Conservation (phyloP, 129 eudicot species). For the Helianthus annuus region HanXRQr2.0-SUNRISE NC_035441.2:171379847-171380346, state of each 20-base stretch:
- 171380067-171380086: neutral
- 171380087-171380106: slow-evolving; percentile 51
- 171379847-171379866: slow-evolving; percentile 3
- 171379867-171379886: neutral
- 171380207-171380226: slow-evolving; percentile 44
- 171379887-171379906: slow-evolving; percentile 11
- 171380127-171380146: slow-evolving; percentile 69
- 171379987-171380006: slow-evolving; percentile 54
- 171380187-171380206: slow-evolving; percentile 73
- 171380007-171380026: slow-evolving; percentile 65
- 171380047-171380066: neutral
- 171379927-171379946: slow-evolving; percentile 81
- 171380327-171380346: slow-evolving; percentile 36
- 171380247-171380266: neutral
- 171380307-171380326: slow-evolving; percentile 46
- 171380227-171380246: neutral
- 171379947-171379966: slow-evolving; percentile 56
- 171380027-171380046: slow-evolving; percentile 44
- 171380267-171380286: neutral
- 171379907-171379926: slow-evolving; percentile 52
- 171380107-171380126: slow-evolving; percentile 77
- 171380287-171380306: slow-evolving; percentile 59
- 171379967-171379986: slow-evolving; percentile 55
- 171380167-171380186: slow-evolving; percentile 78
- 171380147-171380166: slow-evolving; percentile 70